phyloP scores from a whole-genome alignment of 2,329 filamentous ascomycete genomes.

The Colletotrichum noveboracense region DNA sequence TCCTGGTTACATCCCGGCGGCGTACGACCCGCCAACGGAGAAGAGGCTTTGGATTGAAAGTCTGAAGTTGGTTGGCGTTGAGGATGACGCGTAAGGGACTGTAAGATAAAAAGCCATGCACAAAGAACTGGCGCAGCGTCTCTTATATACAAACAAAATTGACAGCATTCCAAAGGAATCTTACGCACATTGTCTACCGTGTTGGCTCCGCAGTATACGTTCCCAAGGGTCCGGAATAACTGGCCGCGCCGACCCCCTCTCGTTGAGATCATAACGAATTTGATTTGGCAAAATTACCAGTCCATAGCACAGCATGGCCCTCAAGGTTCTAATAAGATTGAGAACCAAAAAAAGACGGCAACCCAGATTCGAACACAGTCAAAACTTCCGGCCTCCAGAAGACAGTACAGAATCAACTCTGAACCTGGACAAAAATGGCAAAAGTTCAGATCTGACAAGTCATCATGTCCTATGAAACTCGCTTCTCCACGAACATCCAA shows the following conservation, averaged over 20 bases:
- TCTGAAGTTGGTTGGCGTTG: conserved; percentile 14
- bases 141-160: not conserved
- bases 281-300: not conserved
- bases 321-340: not conserved
- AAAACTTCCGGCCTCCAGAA: not conserved
- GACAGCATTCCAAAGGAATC: not conserved
- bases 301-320: not conserved
- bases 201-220: not conserved
- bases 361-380: not conserved
- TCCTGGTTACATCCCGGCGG: conserved; percentile 25
- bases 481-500: not conserved
- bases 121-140: not conserved
- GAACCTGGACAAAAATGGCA: not conserved
- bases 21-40: conserved; percentile 17
- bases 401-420: not conserved
- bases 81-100: conserved; percentile 7
- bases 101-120: not conserved
- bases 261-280: not conserved
- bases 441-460: not conserved
- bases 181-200: not conserved
- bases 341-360: not conserved
- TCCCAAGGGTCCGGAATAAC: too few species aligned
- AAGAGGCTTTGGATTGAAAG: conserved; percentile 16
- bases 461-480: not conserved
- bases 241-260: too few species aligned